Evolutionary conservation across 2,329 filamentous ascomycete genomes (phyloP).

Genomic region (Paracoccidioides brasiliensis): DNA sequence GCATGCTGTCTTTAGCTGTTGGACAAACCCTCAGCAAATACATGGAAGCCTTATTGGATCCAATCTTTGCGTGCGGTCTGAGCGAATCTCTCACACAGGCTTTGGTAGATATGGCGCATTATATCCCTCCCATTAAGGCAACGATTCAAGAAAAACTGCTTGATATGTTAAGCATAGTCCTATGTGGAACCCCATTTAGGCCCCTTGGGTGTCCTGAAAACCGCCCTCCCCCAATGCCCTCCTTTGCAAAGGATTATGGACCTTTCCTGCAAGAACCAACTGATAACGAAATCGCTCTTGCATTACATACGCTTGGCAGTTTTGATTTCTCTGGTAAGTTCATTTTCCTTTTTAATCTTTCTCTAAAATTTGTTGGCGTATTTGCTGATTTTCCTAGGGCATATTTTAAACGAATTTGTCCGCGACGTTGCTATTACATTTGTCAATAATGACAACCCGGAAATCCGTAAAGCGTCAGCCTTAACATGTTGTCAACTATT

Average conservation of each 20-base stretch:
- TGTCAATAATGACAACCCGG: slow-evolving; percentile 87
- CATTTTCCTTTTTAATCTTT: slow-evolving; percentile 8
- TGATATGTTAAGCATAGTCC: slow-evolving; percentile 86
- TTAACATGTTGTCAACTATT: slow-evolving; percentile 97
- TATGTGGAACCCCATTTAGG: slow-evolving; percentile 84
- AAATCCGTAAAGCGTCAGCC: slow-evolving; percentile 86
- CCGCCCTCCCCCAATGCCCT: slow-evolving; percentile 64
- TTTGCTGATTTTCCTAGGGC: slow-evolving; percentile 36
- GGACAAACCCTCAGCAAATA: slow-evolving; percentile 97
- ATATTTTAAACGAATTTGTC: slow-evolving; percentile 95
- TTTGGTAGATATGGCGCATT: slow-evolving; percentile 95
- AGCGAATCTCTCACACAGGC: slow-evolving; percentile 91
- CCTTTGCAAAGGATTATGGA: slow-evolving; percentile 79
- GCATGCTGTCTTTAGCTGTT: slow-evolving; percentile 85
- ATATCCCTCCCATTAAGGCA: slow-evolving; percentile 86
- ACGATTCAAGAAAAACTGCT: slow-evolving; percentile 88
- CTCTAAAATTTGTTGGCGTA: not conserved
- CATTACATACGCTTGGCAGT: slow-evolving; percentile 88
- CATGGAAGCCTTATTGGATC: slow-evolving; percentile 87
- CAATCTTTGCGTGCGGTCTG: slow-evolving; percentile 91
- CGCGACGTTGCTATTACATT: slow-evolving; percentile 97
- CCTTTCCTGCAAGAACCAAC: slow-evolving; percentile 64
- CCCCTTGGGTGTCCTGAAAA: slow-evolving; percentile 85
- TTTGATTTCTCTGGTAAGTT: slow-evolving; percentile 66
- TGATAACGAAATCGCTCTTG: slow-evolving; percentile 80